Base-by-base conservation (phyloP, 345 rosid genomes). In the Aegle marmelos region DNA sequence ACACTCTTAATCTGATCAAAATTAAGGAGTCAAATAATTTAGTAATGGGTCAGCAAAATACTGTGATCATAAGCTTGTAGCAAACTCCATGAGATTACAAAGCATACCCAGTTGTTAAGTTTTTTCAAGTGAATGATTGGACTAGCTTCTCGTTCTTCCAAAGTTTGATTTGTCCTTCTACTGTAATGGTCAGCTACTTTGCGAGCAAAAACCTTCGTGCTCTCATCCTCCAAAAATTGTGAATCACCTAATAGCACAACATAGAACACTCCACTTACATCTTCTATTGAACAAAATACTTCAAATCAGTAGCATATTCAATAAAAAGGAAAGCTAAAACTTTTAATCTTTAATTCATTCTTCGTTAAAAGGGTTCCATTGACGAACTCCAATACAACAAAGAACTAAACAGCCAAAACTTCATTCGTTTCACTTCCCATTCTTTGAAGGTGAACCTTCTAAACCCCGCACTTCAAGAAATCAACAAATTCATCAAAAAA, bases 121-220 rank as follows among this genome's bases (percentile, higher is more conserved):
- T 94, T 96, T 83, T 96, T 96, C 79, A 94, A 84, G 85, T 96
- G 99, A 76, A 94, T 96, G 76, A 94, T 94, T 33, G 98, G 99
- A 88, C 97, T 96, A 19, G 98, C 97, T 91, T 96, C 99, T 82
- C 98, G 86, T 85, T 96, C 97, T 87, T 94, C 99, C 76, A 96
- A 80, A 58, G 98, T 94, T 84, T 94, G 97, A 82, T 96, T 96
- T 2, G 97, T 94, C 87, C 99, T 90, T n/a, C 97, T 82, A 86
- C 97, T 96, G 83, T 96, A 94, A 84, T 96, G 99, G 68, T 92
- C 95, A 68, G 99, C 98, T 22, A 96, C 98, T 82, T 88, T 90
- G 70, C 88, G 75, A 9, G 97, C 97, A 82, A 86, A 83, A 57
- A 82, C 76, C 86, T 84, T 92, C 0, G 94, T 90, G 81, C 81